Base-by-base conservation (phyloP, 345 rosid species). In the Linum usitatissimum region DNA sequence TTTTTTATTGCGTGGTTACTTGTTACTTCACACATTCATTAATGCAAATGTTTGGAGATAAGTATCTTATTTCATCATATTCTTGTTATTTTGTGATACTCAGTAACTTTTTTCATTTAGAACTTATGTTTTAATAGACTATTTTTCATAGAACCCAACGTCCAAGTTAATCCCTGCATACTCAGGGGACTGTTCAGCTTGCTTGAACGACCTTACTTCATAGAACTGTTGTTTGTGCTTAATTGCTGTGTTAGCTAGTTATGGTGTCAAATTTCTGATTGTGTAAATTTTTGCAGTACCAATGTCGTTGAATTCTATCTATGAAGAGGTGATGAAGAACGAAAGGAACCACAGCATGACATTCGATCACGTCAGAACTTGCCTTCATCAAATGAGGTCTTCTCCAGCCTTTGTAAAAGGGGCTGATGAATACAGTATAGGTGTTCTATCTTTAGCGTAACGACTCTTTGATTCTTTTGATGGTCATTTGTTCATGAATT, bases 251-350 rank as follows among this genome's bases (percentile, higher is more conserved):
- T 34, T 7, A 34, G 1, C 8, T 34, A 4, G 38, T 7, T 34
- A 34, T 34, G 38, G 38, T 34, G 38, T 34, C 38, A 34, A 34
- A 36, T 64, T 63, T 17, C 62, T 71, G 63, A 72, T 61, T 18
- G 19, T 64, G 39, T 68, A 51, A 61, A 12, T 62, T 58, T 58
- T 75, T 88, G 72, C 84, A 89, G 97, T 61, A 79, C 76, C 91
- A 6, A 66, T 90, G 71, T 81, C 88, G 8, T 36, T 85, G 38
- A 75, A 79, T 74, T 65, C 90, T 59, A 84, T 93, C 40, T 93
- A 79, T 62, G 96, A 82, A 68, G 97, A 87, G 77, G 87, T 87
- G 64, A 86, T 87, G 75, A 84, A 84, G 77, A 79, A 73, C 69
- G 90, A 81, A 75, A 84, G 75, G 57, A 93, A 90, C 58, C 91